Percentiles rank a stretch among this genome's conserved stretches.
Conservation (phyloP, 305 asterid genomes). For the Solanum hybrid region DNA sequence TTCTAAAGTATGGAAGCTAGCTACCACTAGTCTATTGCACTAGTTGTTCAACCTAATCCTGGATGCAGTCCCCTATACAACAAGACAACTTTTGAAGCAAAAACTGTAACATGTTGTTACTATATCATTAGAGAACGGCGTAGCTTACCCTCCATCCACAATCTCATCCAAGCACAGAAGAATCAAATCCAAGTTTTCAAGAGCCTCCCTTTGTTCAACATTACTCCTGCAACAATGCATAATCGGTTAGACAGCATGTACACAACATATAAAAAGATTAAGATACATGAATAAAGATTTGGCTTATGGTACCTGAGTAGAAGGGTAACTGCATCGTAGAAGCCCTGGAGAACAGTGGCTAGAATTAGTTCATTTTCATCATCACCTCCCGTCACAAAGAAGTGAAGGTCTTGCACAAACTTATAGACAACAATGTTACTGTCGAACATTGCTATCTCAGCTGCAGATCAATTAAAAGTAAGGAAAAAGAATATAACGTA, state of each 20-base stretch:
- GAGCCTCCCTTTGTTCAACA: slow-evolving; percentile 68
- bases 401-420: slow-evolving; percentile 82
- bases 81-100: neutral
- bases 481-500: neutral
- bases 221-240: slow-evolving; percentile 32
- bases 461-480: slow-evolving; percentile 26
- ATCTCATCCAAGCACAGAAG: slow-evolving; percentile 70
- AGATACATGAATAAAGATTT: neutral
- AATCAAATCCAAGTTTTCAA: slow-evolving; percentile 66
- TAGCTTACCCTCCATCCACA: slow-evolving; percentile 76
- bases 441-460: slow-evolving; percentile 83
- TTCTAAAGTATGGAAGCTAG: neutral
- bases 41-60: neutral
- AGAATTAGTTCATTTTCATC: slow-evolving; percentile 81
- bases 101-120: neutral
- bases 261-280: neutral
- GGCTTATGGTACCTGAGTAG: slow-evolving; percentile 54
- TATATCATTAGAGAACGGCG: neutral
- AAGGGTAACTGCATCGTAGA: slow-evolving; percentile 64
- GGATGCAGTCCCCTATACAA: neutral
- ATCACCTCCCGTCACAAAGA: slow-evolving; percentile 87
- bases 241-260: neutral
- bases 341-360: slow-evolving; percentile 76
- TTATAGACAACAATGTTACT: slow-evolving; percentile 65
- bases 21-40: neutral